Evolutionary conservation across 169 alveolate species (phyloP), one percentile per base, ranked within the genome.

Genomic region (Plasmodium fragile): DNA sequence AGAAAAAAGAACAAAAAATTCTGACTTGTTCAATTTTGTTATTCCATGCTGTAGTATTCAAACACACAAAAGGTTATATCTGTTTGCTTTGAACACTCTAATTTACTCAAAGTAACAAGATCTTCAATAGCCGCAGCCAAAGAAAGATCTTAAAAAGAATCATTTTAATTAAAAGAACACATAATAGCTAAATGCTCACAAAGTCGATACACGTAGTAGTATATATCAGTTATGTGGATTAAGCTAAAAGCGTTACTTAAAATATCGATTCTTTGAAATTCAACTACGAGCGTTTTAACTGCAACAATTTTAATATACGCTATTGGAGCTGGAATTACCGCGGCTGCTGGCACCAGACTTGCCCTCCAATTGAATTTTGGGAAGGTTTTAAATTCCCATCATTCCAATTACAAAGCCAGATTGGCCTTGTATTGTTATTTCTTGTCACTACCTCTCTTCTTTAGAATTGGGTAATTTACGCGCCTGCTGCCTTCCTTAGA

Each of bases 401-500:
- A 98, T 97, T 97, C 98, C 98, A 97, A 97, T 96, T 98, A 94
- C 98, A 95, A 96, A 95, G 85, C 95, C 81, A 87, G 82, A 87
- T 94, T 84, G 84, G 97, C 96, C 96, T 97, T 95, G 97, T 96
- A 96, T 97, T 95, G 98, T 97, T 97, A 98, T 97, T 96, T 96
- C 98, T 98, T 96, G 98, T 98, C 99, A 97, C 98, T 97, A 97
- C 98, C 98, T 97, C 98, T 98, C 99, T 96, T 98, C 96, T 95
- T 98, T 97, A 97, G 98, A 98, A 97, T 98, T 97, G 98, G 98
- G 98, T 96, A 97, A 97, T 97, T 97, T 98, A 97, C 98, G 98
- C 99, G 98, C 96, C 98, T 97, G 99, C 98, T 97, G 99, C 99
- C 98, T 97, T 97, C 99, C 98, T 97, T 98, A 97, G 99, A 97